Evolutionary conservation across 1,284 basidiomycete genomes (phyloP).

Genomic region (Tremellales sp.): DNA sequence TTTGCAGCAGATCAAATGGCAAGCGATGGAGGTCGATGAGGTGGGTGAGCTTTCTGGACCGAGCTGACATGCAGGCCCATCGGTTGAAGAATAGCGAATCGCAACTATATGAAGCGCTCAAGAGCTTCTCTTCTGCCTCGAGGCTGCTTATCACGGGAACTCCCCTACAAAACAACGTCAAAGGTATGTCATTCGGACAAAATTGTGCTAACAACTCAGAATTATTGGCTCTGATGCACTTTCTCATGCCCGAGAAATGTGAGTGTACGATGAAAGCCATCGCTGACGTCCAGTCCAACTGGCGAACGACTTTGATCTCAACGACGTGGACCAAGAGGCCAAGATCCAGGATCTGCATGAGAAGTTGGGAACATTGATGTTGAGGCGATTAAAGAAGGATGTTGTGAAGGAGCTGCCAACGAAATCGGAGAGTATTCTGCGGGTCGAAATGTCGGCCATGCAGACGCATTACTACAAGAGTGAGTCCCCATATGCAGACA

Average conservation of each 20-base stretch:
- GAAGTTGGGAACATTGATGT: slow-evolving; percentile 92
- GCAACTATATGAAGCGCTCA: slow-evolving; percentile 91
- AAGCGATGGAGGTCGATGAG: slow-evolving; percentile 93
- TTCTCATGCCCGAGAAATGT: slow-evolving; percentile 98
- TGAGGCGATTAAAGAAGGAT: slow-evolving; percentile 90
- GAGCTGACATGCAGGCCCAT: slow-evolving; percentile 64
- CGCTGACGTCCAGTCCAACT: slow-evolving; percentile 54
- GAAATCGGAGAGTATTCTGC: slow-evolving; percentile 95
- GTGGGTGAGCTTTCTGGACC: slow-evolving; percentile 49
- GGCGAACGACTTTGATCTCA: slow-evolving; percentile 90
- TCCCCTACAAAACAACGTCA: slow-evolving; percentile 98
- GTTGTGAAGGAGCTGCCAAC: slow-evolving; percentile 96
- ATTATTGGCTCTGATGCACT: slow-evolving; percentile 94
- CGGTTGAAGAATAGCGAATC: slow-evolving; percentile 97
- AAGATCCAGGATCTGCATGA: slow-evolving; percentile 94
- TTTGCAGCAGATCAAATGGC: slow-evolving; percentile 94
- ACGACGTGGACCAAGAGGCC: slow-evolving; percentile 83
- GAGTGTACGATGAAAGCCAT: slow-evolving; percentile 35
- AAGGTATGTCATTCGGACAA: slow-evolving; percentile 58
- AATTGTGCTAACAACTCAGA: slow-evolving; percentile 56
- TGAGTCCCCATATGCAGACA: slow-evolving; percentile 14
- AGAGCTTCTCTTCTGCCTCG: slow-evolving; percentile 81
- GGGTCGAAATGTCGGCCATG: slow-evolving; percentile 95
- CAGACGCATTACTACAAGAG: slow-evolving; percentile 99
- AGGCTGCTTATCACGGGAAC: slow-evolving; percentile 98